Evolutionary conservation across 768 basidiomycete species (phyloP).

Genomic region (Mycena olivaceomarginata): DNA sequence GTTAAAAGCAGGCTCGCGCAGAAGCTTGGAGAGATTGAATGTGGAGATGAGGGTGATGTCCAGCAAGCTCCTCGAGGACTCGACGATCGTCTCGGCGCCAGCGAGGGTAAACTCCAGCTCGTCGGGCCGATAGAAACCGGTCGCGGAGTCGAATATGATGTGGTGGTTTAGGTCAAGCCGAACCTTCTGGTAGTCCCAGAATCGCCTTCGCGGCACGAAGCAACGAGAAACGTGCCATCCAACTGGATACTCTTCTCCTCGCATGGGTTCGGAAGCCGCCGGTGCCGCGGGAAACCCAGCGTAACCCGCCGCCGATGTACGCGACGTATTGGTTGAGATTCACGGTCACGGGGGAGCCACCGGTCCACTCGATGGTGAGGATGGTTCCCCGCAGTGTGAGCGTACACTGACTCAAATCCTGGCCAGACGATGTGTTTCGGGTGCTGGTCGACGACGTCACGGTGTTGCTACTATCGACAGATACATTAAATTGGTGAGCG

Average conservation of each 20-base stretch:
- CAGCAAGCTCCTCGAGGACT: conserved; percentile 26
- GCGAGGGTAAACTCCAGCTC: conserved; percentile 8
- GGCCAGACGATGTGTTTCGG: background rate
- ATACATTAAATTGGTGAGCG: conserved; percentile 11
- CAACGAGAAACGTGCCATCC: conserved; percentile 14
- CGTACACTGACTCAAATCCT: conserved; percentile 16
- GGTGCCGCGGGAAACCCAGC: conserved; percentile 10
- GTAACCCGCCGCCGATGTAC: conserved; percentile 16
- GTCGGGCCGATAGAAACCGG: conserved; percentile 6
- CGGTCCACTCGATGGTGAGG: conserved; percentile 20
- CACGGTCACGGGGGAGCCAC: background rate
- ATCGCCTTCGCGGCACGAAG: conserved; percentile 11
- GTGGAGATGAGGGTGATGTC: conserved; percentile 29
- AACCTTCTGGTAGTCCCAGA: background rate
- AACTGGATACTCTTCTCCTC: conserved; percentile 14
- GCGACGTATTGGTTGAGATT: conserved; percentile 32
- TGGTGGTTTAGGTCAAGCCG: conserved; percentile 2
- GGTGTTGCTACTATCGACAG: conserved; percentile 1
- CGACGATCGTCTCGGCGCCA: conserved; percentile 25
- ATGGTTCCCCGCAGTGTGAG: conserved; percentile 22
- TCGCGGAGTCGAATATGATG: conserved; percentile 14
- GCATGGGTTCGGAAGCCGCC: conserved; percentile 25
- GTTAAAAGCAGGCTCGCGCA: conserved; percentile 19
- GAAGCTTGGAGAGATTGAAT: conserved; percentile 26
- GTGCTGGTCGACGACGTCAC: background rate